phyloP scores from a whole-genome alignment of 352 stramenopile species.

The Achlya hypogyna region DNA sequence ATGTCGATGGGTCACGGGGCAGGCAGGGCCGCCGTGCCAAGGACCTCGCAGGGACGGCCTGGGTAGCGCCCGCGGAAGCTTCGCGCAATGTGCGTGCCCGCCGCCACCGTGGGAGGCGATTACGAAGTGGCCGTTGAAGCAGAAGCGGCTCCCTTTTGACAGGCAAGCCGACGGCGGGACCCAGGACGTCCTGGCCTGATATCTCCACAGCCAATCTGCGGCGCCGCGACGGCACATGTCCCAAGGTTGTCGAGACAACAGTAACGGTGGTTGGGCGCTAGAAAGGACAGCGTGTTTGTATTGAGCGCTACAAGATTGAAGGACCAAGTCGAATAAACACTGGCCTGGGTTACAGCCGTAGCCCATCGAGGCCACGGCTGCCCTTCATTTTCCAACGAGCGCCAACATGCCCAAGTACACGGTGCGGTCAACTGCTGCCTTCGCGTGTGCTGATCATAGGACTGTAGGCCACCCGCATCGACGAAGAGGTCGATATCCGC shows the following conservation, averaged over 20 bases:
- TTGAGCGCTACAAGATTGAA: background rate
- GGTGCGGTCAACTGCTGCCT: background rate
- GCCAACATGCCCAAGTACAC: constrained; percentile 7
- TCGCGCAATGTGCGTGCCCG: background rate
- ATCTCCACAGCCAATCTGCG: background rate
- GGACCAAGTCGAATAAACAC: background rate
- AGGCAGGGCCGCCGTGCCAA: background rate
- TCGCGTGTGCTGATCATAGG: background rate
- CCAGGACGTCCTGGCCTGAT: background rate
- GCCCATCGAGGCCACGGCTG: background rate
- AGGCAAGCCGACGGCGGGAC: background rate
- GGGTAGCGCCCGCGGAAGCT: background rate
- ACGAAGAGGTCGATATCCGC: constrained; percentile 18
- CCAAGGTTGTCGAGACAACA: background rate
- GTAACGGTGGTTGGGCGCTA: background rate
- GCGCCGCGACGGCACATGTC: background rate
- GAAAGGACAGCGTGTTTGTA: background rate
- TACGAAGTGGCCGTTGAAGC: background rate
- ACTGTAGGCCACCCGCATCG: constrained; percentile 5
- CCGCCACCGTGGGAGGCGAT: background rate
- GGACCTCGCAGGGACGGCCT: no score
- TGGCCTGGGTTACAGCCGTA: background rate
- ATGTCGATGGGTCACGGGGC: background rate
- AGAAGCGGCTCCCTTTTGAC: background rate
- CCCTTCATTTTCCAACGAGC: constrained; percentile 2